Conservation (phyloP, 345 rosid species). For the sweet orange (Citrus sinensis) region DNA sequence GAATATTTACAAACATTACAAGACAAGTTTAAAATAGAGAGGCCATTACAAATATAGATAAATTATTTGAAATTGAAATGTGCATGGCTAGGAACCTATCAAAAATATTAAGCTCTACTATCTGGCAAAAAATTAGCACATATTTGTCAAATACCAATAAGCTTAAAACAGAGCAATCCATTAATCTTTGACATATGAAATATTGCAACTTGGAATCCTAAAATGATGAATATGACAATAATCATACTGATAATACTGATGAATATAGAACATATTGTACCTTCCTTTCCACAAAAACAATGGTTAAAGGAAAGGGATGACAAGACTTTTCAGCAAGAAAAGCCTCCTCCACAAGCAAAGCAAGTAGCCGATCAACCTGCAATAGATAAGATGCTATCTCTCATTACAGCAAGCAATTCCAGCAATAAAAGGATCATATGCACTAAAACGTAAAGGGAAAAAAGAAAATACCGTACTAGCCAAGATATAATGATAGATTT, state of each 20-base stretch:
- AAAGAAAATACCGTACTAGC: background rate
- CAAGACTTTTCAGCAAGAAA: conserved; percentile 30
- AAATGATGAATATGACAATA: background rate
- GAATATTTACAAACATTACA: background rate
- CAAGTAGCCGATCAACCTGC: conserved; percentile 36
- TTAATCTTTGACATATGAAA: background rate
- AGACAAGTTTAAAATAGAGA: background rate
- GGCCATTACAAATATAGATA: background rate
- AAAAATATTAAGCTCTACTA: background rate
- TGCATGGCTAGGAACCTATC: background rate
- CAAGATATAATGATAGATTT: background rate
- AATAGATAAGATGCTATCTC: conserved; percentile 8
- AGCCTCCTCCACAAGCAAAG: conserved; percentile 33
- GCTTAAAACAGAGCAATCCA: background rate
- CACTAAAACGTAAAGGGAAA: background rate
- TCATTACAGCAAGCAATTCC: background rate
- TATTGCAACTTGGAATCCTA: background rate
- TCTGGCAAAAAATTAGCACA: background rate
- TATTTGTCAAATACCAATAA: background rate
- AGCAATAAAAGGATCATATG: background rate
- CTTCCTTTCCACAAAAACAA: conserved; percentile 44
- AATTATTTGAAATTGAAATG: background rate
- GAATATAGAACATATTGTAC: conserved; percentile 9
- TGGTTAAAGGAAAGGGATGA: conserved; percentile 35
- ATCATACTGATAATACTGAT: background rate